Conservation (phyloP, 2,329 filamentous ascomycete species). For the Pseudocercospora musae region DNA sequence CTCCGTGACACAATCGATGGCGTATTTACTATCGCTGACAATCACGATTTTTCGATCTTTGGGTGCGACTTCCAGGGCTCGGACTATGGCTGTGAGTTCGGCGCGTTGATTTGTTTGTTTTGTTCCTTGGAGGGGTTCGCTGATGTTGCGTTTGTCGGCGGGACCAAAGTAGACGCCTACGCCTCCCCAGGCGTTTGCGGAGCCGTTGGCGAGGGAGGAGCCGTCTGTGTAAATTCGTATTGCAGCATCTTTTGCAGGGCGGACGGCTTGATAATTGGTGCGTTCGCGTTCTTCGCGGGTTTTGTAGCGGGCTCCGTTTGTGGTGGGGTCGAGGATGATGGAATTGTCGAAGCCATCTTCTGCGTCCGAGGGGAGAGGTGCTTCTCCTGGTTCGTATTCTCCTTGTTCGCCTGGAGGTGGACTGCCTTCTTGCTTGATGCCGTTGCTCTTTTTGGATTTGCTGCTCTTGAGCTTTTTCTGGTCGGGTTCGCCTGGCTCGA, state of each 20-base stretch:
- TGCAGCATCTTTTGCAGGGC: slow-evolving; percentile 43
- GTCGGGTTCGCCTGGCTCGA: slow-evolving; percentile 21
- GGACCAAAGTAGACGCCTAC: slow-evolving; percentile 65
- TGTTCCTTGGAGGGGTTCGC: slow-evolving; percentile 69
- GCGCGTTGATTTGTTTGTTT: slow-evolving; percentile 92
- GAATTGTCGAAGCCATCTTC: slow-evolving; percentile 62
- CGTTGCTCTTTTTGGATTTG: slow-evolving; percentile 39
- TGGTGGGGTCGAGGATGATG: slow-evolving; percentile 52
- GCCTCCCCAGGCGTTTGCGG: slow-evolving; percentile 53
- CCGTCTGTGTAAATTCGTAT: slow-evolving; percentile 64
- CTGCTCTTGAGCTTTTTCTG: slow-evolving; percentile 42
- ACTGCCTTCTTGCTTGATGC: slow-evolving; percentile 26
- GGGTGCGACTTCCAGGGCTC: slow-evolving; percentile 74
- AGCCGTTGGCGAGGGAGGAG: slow-evolving; percentile 59
- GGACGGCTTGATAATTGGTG: slow-evolving; percentile 46
- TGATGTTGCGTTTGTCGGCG: slow-evolving; percentile 57
- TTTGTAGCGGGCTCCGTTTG: slow-evolving; percentile 56
- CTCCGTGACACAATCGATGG: slow-evolving; percentile 80
- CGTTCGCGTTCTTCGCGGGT: slow-evolving; percentile 46
- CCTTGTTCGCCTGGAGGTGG: slow-evolving; percentile 24
- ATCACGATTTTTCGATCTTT: slow-evolving; percentile 68
- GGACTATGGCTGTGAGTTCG: slow-evolving; percentile 84
- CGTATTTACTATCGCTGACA: slow-evolving; percentile 83
- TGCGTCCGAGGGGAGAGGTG: slow-evolving; percentile 53
- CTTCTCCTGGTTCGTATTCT: slow-evolving; percentile 52